Evolutionary conservation across 805 yeast species (phyloP).

Genomic region (Ogataea philodendri): DNA sequence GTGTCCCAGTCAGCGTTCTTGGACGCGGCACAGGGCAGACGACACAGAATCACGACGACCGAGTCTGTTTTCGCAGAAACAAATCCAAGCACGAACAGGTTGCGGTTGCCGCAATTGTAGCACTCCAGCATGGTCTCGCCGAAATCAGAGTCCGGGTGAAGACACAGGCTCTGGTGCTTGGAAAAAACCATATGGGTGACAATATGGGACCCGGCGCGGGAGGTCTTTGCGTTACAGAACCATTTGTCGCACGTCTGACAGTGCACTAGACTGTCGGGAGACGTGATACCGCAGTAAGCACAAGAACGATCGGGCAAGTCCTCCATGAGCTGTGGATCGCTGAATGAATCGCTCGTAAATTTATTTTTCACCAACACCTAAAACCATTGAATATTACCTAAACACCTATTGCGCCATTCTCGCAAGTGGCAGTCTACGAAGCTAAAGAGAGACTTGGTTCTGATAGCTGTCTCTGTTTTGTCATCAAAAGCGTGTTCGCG

Average conservation of each 20-base stretch:
- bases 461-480: conserved; percentile 6
- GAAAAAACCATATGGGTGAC: conserved; percentile 81
- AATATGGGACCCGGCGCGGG: conserved; percentile 66
- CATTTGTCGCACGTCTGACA: conserved; percentile 78
- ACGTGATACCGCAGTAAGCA: conserved; percentile 72
- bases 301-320: conserved; percentile 37
- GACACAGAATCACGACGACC: conserved; percentile 81
- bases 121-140: conserved; percentile 90
- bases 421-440: conserved; percentile 1
- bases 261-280: conserved; percentile 63
- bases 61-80: conserved; percentile 85
- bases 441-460: conserved; percentile 8
- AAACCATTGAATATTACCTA: conserved; percentile 9
- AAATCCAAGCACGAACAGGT: conserved; percentile 79
- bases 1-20: conserved; percentile 85
- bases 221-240: conserved; percentile 79
- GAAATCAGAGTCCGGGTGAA: conserved; percentile 76
- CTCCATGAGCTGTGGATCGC: conserved; percentile 3
- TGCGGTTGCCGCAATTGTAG: conserved; percentile 82
- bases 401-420: background rate
- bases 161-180: conserved; percentile 67
- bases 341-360: conserved; percentile 17
- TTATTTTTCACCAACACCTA: conserved; percentile 10
- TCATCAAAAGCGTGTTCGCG: conserved; percentile 6
- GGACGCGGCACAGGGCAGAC: conserved; percentile 81